phyloP scores from a whole-genome alignment of 805 yeast genomes.

The Nakazawaea ambrosiae region DNA sequence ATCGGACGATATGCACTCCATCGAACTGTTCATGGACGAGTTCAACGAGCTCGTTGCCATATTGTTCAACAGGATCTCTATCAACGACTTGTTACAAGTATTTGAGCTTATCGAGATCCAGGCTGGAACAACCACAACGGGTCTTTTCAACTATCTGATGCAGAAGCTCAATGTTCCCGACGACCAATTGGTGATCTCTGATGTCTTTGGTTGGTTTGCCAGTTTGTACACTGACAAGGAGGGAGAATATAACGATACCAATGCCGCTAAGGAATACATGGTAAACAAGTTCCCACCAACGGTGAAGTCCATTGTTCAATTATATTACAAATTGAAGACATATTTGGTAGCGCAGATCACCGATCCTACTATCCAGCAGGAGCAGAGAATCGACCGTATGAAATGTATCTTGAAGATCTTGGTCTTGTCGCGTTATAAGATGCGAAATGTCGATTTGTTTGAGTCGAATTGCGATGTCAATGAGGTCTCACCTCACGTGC shows the following conservation, averaged over 20 bases:
- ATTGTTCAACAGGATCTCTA: conserved; percentile 47
- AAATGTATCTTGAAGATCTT: conserved; percentile 56
- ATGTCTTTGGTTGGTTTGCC: conserved; percentile 65
- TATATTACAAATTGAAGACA: conserved; percentile 60
- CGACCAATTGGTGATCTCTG: conserved; percentile 54
- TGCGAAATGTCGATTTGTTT: conserved; percentile 48
- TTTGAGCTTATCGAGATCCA: conserved; percentile 70
- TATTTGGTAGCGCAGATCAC: conserved; percentile 60
- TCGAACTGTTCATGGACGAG: conserved; percentile 55
- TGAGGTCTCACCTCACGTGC: conserved; percentile 49
- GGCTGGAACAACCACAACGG: conserved; percentile 46
- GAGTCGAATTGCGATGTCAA: conserved; percentile 16
- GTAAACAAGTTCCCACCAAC: conserved; percentile 58
- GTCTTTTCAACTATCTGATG: conserved; percentile 49
- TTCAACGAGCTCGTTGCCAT: conserved; percentile 57
- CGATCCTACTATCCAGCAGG: conserved; percentile 49
- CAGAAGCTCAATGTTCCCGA: conserved; percentile 35
- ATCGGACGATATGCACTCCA: conserved; percentile 35
- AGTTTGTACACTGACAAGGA: conserved; percentile 43
- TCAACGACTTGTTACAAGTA: conserved; percentile 73
- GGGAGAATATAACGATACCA: conserved; percentile 22
- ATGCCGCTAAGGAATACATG: conserved; percentile 24
- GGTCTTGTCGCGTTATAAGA: conserved; percentile 59
- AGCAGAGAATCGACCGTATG: conserved; percentile 64
- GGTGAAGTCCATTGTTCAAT: conserved; percentile 54